A percentile compares a stretch with the other conserved stretches of the same genome.
These are phyloP conservation scores for Mitragyna speciosa DNA, from an alignment of 257 asterid species.

Conservation along the genomic window DNA sequence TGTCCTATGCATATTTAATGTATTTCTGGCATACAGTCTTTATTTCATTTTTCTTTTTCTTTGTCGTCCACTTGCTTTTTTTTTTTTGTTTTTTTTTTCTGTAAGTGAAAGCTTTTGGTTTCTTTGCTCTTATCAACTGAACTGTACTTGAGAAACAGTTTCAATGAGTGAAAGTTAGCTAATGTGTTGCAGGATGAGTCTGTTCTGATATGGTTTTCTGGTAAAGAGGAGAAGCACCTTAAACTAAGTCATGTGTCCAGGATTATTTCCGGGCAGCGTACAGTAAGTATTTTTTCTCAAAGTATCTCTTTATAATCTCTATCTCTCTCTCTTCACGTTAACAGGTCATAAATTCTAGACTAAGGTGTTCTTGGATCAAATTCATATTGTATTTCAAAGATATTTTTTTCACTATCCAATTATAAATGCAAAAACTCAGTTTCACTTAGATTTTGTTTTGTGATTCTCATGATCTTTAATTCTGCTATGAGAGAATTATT, in stretches of 20 bases:
- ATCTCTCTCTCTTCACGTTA: neutral
- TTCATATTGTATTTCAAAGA: neutral
- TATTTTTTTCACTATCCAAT: neutral
- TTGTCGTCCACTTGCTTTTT: too few species aligned
- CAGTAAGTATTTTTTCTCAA: slow-evolving; percentile 60
- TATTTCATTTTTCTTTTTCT: neutral
- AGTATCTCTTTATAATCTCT: neutral
- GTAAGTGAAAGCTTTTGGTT: slow-evolving; percentile 9
- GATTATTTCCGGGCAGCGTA: slow-evolving; percentile 96
- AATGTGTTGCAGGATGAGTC: slow-evolving; percentile 72
- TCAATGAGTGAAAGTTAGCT: slow-evolving; percentile 2
- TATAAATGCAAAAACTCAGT: too few species aligned
- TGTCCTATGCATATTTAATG: neutral
- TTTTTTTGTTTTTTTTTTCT: neutral
- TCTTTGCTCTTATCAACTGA: neutral
- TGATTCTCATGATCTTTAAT: neutral
- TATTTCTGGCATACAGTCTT: neutral
- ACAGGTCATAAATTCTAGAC: neutral
- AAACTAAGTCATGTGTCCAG: slow-evolving; percentile 84
- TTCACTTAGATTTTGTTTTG: neutral
- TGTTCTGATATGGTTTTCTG: slow-evolving; percentile 89
- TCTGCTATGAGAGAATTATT: neutral
- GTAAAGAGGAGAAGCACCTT: slow-evolving; percentile 94
- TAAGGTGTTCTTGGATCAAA: neutral
- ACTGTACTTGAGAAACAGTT: neutral